Conservation (phyloP, 1,139 yeast species). For the Geotrichum armillariae region DNA sequence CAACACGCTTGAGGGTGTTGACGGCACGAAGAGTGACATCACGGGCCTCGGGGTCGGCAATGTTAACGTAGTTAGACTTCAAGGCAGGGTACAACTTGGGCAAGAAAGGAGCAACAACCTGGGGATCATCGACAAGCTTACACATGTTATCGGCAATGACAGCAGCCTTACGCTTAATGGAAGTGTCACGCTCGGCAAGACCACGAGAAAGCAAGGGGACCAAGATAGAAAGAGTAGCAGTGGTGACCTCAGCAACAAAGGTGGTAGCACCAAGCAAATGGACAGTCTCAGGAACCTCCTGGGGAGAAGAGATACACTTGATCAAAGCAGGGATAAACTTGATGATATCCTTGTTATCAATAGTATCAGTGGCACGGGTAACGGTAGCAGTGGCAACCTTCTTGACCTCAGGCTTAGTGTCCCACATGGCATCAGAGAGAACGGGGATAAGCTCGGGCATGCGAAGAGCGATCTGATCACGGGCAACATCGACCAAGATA, state of each 20-base stretch:
- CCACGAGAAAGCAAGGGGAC: conserved; percentile 98
- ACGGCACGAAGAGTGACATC: conserved; percentile 96
- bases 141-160: conserved; percentile 99
- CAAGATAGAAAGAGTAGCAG: conserved; percentile 99
- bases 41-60: conserved; percentile 99
- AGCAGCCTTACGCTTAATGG: conserved; percentile 99
- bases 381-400: conserved; percentile 93
- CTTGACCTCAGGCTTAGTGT: conserved; percentile 98
- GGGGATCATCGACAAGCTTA: conserved; percentile 99
- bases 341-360: conserved; percentile 99
- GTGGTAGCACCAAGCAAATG: conserved; percentile 99
- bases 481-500: conserved; percentile 90
- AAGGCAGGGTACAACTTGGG: conserved; percentile 92
- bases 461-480: conserved; percentile 94
- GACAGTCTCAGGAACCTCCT: conserved; percentile 97
- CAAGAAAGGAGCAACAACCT: conserved; percentile 99
- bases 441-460: conserved; percentile 99
- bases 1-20: conserved; percentile 97
- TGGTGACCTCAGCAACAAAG: conserved; percentile 98
- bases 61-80: conserved; percentile 88
- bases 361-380: conserved; percentile 95
- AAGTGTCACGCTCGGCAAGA: conserved; percentile 98
- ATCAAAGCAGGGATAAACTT: conserved; percentile 98
- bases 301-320: conserved; percentile 94
- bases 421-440: conserved; percentile 99